phyloP scores from a whole-genome alignment of 495 filamentous ascomycete genomes.

The Tuber borchii region DNA sequence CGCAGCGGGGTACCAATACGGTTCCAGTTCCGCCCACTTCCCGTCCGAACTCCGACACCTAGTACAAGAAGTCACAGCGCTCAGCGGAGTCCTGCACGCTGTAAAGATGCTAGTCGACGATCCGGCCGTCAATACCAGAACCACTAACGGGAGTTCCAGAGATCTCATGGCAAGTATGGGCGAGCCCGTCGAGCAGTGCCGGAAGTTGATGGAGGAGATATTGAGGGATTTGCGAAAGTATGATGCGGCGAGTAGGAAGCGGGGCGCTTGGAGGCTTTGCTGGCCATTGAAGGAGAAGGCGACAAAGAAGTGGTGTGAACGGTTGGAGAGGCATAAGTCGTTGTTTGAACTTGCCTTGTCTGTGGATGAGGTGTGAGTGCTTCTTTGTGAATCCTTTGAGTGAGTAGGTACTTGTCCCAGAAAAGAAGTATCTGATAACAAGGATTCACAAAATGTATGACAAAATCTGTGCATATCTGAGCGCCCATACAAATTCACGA shows the following conservation, averaged over 20 bases:
- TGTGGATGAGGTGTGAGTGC: slow-evolving; percentile 17
- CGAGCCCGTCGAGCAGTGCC: slow-evolving; percentile 7
- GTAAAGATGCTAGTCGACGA: slow-evolving; percentile 5
- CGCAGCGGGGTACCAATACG: slow-evolving; percentile 13
- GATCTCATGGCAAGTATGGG: neutral
- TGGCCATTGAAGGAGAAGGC: slow-evolving; percentile 15
- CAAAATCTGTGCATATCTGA: no score
- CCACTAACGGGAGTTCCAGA: neutral
- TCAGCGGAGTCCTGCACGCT: slow-evolving; percentile 11
- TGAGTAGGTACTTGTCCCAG: neutral
- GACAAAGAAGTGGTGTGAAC: slow-evolving; percentile 7
- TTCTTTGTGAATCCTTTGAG: neutral
- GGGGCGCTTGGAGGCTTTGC: neutral
- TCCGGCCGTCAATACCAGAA: neutral
- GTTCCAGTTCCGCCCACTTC: slow-evolving; percentile 6
- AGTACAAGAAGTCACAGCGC: slow-evolving; percentile 1
- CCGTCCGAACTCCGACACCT: slow-evolving; percentile 7
- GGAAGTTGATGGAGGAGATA: neutral
- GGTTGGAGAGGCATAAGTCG: slow-evolving; percentile 18
- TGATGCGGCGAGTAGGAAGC: slow-evolving; percentile 5
- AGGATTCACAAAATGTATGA: no score
- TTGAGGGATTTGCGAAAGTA: neutral
- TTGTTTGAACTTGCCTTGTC: slow-evolving; percentile 17
- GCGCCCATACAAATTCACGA: no score
- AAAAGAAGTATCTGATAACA: no score